Base-by-base conservation (phyloP, 148 eudicot genomes). In the Cornus florida region DNA sequence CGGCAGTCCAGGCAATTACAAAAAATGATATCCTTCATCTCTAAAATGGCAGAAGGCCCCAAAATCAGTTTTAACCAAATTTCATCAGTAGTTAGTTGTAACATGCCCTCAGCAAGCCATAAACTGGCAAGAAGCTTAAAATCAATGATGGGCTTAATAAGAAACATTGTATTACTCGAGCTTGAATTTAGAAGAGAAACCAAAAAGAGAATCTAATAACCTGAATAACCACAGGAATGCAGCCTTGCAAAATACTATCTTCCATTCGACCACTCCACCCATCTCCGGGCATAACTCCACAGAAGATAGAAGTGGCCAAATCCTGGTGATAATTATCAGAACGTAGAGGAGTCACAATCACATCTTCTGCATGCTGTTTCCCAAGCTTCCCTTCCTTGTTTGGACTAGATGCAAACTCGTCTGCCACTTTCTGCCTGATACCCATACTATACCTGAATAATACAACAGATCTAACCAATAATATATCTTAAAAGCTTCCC, bases 261-360 rank as follows among this genome's bases (percentile, higher is more conserved):
- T 93, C 99, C 97, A 96, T 93, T 79, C 99, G 90, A 82, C 99
- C 99, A 76, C 99, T 96, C 99, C 99, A 96, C 62, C 99, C 99
- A 83, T 93, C 99, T 74, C 99, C 99, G 23, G 99, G 99, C 82
- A 96, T 81, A 70, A 91, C 99, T 60, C 99, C 99, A 83, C 99
- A 96, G 80, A 96, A 96, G 76, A 89, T 73, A 23, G 99, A 93
- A 82, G 83, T 90, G 23, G 98, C 97, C 77, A 96, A 77, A 80
- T 82, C 92, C 64, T 84, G 90, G 17, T 88, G 84, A 79, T 96
- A 96, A 80, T 84, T 82, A 10, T 86, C 87, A 64, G 97, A 80
- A 74, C 94, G 98, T 75, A 86, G 35, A 33, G 95, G 88, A n/a
- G 95, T 93, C 75, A 93, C 99, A 62, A 93, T 70, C 78, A 96